Evolutionary conservation across 2,329 filamentous ascomycete species (phyloP).

Genomic region (Colletotrichum scovillei): DNA sequence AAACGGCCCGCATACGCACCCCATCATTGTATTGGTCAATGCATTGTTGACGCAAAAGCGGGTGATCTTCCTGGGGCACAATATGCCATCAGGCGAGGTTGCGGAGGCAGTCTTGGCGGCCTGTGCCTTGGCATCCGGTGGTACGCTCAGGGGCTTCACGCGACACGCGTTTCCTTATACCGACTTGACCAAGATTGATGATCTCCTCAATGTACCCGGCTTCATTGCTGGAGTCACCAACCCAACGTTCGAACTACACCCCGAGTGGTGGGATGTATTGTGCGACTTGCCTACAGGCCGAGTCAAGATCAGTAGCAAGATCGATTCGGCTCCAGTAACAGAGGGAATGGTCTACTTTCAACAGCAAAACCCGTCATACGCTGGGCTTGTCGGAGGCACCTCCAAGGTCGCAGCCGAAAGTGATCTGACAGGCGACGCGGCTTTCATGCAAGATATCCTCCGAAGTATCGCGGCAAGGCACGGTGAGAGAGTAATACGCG

Average conservation of each 20-base stretch:
- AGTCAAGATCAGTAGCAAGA: slow-evolving; percentile 92
- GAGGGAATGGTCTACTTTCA: slow-evolving; percentile 91
- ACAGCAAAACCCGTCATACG: slow-evolving; percentile 75
- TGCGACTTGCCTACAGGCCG: slow-evolving; percentile 93
- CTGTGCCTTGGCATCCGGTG: slow-evolving; percentile 92
- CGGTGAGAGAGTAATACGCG: slow-evolving; percentile 88
- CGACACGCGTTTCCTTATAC: slow-evolving; percentile 98
- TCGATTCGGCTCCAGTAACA: slow-evolving; percentile 83
- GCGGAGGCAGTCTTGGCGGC: slow-evolving; percentile 98
- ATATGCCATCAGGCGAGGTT: slow-evolving; percentile 93
- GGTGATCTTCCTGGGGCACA: slow-evolving; percentile 95
- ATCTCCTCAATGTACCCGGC: slow-evolving; percentile 92
- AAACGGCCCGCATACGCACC: slow-evolving; percentile 88
- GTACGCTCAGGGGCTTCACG: slow-evolving; percentile 92
- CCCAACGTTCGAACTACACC: slow-evolving; percentile 92
- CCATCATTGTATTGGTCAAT: slow-evolving; percentile 94
- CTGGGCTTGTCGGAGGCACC: slow-evolving; percentile 58
- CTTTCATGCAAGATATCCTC: slow-evolving; percentile 89
- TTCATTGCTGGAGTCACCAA: slow-evolving; percentile 99
- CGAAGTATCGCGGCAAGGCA: slow-evolving; percentile 86
- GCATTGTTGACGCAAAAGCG: slow-evolving; percentile 96
- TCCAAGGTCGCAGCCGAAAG: slow-evolving; percentile 51
- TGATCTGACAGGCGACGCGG: slow-evolving; percentile 86
- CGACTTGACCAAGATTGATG: slow-evolving; percentile 96
- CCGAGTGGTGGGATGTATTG: slow-evolving; percentile 97